phyloP scores from a whole-genome alignment of 2,329 filamentous ascomycete genomes.

The Cordyceps tenuipes region DNA sequence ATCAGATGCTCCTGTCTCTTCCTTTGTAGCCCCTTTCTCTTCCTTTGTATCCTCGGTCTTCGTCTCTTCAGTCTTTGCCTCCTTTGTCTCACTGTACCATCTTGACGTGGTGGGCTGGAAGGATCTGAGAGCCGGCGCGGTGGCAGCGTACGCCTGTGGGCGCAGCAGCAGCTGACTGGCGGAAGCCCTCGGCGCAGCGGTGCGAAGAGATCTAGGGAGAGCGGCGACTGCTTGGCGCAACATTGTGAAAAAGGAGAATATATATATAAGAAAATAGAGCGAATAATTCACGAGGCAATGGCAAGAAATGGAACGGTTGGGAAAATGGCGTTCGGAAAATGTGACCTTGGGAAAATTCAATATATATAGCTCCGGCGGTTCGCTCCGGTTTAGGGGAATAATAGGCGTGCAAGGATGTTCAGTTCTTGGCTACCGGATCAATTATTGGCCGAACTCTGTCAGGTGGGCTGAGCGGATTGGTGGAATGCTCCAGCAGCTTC shows the following conservation, averaged over 20 bases:
- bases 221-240: conserved; percentile 36
- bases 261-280: conserved; percentile 7
- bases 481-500: conserved; percentile 10
- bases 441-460: conserved; percentile 11
- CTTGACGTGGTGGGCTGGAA: conserved; percentile 28
- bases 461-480: not conserved
- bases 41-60: conserved; percentile 18
- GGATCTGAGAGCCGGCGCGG: conserved; percentile 29
- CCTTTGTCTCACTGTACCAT: conserved; percentile 43
- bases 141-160: conserved; percentile 29
- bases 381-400: conserved; percentile 13
- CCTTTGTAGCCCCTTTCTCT: conserved; percentile 19
- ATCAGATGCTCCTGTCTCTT: conserved; percentile 23
- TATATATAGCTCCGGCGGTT: conserved; percentile 4
- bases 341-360: conserved; percentile 12
- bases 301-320: not conserved
- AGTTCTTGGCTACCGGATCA: conserved; percentile 11
- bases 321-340: not conserved
- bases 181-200: conserved; percentile 28
- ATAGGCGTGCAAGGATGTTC: not conserved
- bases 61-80: conserved; percentile 28
- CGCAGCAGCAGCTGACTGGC: conserved; percentile 27
- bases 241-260: conserved; percentile 25
- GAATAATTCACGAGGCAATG: conserved; percentile 4
- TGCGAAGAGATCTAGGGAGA: conserved; percentile 37